Evolutionary conservation across 495 filamentous ascomycete species (phyloP).

Genomic region (Chaetomium cochliodes): DNA sequence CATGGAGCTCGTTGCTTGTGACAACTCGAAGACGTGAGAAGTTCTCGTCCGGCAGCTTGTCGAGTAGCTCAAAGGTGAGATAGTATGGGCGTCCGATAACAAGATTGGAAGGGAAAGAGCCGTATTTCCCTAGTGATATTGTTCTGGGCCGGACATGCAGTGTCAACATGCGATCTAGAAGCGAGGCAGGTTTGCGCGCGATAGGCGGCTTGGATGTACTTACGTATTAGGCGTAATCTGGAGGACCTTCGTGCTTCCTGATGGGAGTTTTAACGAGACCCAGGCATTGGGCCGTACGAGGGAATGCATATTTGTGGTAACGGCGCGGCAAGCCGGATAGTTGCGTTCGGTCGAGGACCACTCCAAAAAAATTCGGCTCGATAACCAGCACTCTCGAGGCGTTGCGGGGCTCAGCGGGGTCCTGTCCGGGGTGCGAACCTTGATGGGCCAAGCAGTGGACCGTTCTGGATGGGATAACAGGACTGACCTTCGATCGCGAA

Average conservation of each 20-base stretch:
- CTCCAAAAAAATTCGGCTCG: conserved; percentile 17
- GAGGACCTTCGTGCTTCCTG: conserved; percentile 61
- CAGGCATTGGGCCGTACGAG: conserved; percentile 61
- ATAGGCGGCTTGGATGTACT: conserved; percentile 38
- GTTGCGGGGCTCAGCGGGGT: conserved; percentile 14
- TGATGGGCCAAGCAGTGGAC: conserved; percentile 20
- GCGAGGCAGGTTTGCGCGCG: not conserved
- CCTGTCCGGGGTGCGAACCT: conserved; percentile 16
- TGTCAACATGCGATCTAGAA: conserved; percentile 5
- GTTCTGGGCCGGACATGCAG: conserved; percentile 50
- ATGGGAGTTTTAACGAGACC: conserved; percentile 67
- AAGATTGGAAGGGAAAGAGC: conserved; percentile 78
- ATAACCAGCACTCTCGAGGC: not conserved
- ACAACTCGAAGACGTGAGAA: conserved; percentile 71
- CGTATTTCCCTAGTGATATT: conserved; percentile 86
- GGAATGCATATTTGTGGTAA: conserved; percentile 41
- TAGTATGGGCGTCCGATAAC: conserved; percentile 86
- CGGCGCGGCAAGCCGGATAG: not conserved
- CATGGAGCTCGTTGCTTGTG: conserved; percentile 75
- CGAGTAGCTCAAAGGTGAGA: conserved; percentile 83
- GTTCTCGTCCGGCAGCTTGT: conserved; percentile 56
- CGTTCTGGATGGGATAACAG: not conserved
- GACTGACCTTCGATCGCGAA: no score
- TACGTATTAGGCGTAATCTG: conserved; percentile 76
- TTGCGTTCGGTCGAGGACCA: conserved; percentile 9